These are phyloP conservation scores for Hypoxylon trugodes DNA, from an alignment of 495 filamentous ascomycete genomes.

Conservation along the genomic window DNA sequence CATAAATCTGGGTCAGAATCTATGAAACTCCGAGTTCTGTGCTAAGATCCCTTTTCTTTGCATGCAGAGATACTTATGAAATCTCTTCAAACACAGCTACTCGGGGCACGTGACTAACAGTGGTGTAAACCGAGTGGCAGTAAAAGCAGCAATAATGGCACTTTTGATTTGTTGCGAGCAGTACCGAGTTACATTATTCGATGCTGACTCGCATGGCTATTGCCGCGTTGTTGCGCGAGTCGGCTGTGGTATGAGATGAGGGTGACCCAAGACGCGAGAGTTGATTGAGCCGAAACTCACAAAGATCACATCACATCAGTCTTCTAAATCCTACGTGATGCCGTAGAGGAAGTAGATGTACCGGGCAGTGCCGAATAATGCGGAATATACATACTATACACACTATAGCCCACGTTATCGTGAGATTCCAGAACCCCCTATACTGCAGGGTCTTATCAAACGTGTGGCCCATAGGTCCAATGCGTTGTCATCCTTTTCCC, in stretches of 20 bases:
- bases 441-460: slow-evolving; percentile 34
- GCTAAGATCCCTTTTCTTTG: too few relatives aligned
- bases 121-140: too few relatives aligned
- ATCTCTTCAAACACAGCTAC: too few relatives aligned
- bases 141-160: slow-evolving; percentile 1
- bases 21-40: too few relatives aligned
- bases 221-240: slow-evolving; percentile 29
- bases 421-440: slow-evolving; percentile 29
- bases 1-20: too few relatives aligned
- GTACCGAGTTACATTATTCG: too few relatives aligned
- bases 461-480: slow-evolving; percentile 30
- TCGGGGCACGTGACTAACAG: too few relatives aligned
- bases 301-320: slow-evolving; percentile 14
- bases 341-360: not conserved
- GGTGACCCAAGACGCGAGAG: not conserved
- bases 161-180: too few relatives aligned
- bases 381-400: slow-evolving; percentile 11
- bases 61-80: too few relatives aligned
- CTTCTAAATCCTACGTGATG: slow-evolving; percentile 23
- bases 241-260: slow-evolving; percentile 29
- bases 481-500: slow-evolving; percentile 32
- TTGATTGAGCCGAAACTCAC: slow-evolving; percentile 15
- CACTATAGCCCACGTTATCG: slow-evolving; percentile 1
- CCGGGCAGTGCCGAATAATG: not conserved
- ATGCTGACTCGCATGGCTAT: slow-evolving; percentile 33